Base-by-base conservation (phyloP, 345 rosid genomes). In the Ricinus communis region DNA sequence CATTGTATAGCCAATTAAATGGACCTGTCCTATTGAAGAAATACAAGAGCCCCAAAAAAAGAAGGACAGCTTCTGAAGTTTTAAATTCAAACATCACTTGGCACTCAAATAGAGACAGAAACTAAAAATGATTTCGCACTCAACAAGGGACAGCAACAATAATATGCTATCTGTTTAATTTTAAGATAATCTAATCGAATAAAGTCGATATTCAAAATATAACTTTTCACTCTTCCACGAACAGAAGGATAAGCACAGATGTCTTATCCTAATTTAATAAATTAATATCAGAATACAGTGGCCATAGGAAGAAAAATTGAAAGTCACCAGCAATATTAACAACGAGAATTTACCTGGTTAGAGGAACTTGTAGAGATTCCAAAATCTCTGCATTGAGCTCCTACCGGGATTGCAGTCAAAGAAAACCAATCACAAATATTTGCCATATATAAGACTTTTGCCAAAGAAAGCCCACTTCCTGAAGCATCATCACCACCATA, bases 371-470 rank as follows among this genome's bases (percentile, higher is more conserved):
- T 8, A 64, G 73, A 28, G 59, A 70, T 68, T 71, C 81, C 87
- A 47, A 91, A 49, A 73, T 94, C 95, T 84, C 87, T 83, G 78
- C 82, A 87, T 66, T 71, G 93, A 54, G 96, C 95, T 24, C 97
- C 98, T 61, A 90, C 70, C 24, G 97, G 97, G 55, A 91, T 75
- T 5, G 87, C 92, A 70, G 79, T 74, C 1, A 80, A 87, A 21
- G 97, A 88, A 74, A 90, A 82, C 92, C 96, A 86, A 73, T 90
- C 91, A 43, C 68, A 59, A 60, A 84, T 69, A 76, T 85, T 83
- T 51, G 91, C 87, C 71, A 72, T 80, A 77, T 90, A 91, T 45
- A 77, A 85, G 8, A 91, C 85, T 82, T 91, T 91, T 10, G 89
- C 74, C 33, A 94, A 83, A 71, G 88, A 85, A 71, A 90, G 86